These are phyloP conservation scores for Pseudocercospora macadamiae DNA, from an alignment of 2,329 filamentous ascomycete genomes.

Conservation along the genomic window DNA sequence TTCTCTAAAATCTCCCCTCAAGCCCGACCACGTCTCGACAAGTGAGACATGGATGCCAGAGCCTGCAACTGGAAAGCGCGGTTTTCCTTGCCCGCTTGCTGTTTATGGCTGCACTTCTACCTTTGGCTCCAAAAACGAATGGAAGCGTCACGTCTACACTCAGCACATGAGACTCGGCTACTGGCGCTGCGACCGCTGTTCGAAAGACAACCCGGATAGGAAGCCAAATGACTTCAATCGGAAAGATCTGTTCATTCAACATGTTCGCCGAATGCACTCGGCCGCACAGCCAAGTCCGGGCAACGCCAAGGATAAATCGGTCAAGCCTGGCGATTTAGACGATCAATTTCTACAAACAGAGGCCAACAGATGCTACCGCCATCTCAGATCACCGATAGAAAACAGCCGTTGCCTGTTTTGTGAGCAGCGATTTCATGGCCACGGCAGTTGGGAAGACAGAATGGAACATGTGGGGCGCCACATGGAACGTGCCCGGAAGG, in stretches of 20 bases:
- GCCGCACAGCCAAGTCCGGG: slow-evolving; percentile 37
- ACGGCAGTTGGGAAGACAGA: slow-evolving; percentile 72
- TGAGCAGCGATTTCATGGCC: slow-evolving; percentile 62
- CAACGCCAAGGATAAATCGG: neutral
- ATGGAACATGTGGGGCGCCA: slow-evolving; percentile 89
- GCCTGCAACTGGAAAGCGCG: neutral
- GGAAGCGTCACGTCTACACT: slow-evolving; percentile 84
- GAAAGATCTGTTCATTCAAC: slow-evolving; percentile 89
- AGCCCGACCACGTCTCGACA: neutral
- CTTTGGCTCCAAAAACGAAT: slow-evolving; percentile 88
- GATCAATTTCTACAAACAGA: slow-evolving; percentile 48
- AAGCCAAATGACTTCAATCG: slow-evolving; percentile 76
- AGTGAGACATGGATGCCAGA: neutral
- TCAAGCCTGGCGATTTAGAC: slow-evolving; percentile 1
- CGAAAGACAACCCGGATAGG: slow-evolving; percentile 27
- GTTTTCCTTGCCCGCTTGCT: slow-evolving; percentile 77
- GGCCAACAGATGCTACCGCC: slow-evolving; percentile 62
- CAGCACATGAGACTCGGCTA: slow-evolving; percentile 76
- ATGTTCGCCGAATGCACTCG: slow-evolving; percentile 82
- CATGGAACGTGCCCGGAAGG: slow-evolving; percentile 58
- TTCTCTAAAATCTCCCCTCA: neutral
- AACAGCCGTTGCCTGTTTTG: slow-evolving; percentile 69
- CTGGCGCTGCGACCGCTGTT: slow-evolving; percentile 74
- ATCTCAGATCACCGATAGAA: slow-evolving; percentile 63
- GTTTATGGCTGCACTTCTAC: slow-evolving; percentile 73